phyloP scores from a whole-genome alignment of 305 asterid genomes.

The Plantago coronopus region DNA sequence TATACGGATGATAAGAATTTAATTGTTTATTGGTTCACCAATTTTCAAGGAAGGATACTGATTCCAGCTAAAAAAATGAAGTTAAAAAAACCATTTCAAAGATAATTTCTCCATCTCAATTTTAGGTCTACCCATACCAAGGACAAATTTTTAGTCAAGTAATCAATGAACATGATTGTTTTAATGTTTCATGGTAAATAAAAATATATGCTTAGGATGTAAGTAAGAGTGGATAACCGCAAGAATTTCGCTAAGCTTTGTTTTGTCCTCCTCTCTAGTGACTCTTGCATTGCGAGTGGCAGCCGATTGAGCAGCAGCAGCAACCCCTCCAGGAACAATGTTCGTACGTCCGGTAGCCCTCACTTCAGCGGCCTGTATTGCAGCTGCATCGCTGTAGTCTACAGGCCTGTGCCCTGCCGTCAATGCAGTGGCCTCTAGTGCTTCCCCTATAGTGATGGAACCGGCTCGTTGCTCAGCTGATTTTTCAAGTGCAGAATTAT shows the following conservation, averaged over 20 bases:
- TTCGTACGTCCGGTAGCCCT: slow-evolving; percentile 89
- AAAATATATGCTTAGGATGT: neutral
- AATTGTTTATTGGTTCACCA: no score
- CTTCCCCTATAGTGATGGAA: slow-evolving; percentile 80
- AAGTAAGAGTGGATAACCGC: slow-evolving; percentile 28
- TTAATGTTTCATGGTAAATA: neutral
- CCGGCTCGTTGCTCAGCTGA: slow-evolving; percentile 30
- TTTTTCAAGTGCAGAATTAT: slow-evolving; percentile 23
- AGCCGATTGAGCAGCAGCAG: slow-evolving; percentile 92
- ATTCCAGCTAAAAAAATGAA: no score
- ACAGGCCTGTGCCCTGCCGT: slow-evolving; percentile 80
- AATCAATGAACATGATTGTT: no score
- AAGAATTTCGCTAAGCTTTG: slow-evolving; percentile 68
- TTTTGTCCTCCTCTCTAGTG: slow-evolving; percentile 74
- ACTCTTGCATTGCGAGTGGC: slow-evolving; percentile 82
- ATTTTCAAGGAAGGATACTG: no score
- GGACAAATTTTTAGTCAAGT: no score
- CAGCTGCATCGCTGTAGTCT: slow-evolving; percentile 88
- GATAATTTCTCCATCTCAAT: no score
- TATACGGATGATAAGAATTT: no score
- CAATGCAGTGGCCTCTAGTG: slow-evolving; percentile 83
- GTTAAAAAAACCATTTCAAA: no score
- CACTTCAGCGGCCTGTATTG: slow-evolving; percentile 92
- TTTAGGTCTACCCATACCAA: no score
- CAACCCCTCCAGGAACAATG: slow-evolving; percentile 89